Base-by-base conservation (phyloP, 2,329 filamentous ascomycete genomes). In the Cryphonectria carpinicola region DNA sequence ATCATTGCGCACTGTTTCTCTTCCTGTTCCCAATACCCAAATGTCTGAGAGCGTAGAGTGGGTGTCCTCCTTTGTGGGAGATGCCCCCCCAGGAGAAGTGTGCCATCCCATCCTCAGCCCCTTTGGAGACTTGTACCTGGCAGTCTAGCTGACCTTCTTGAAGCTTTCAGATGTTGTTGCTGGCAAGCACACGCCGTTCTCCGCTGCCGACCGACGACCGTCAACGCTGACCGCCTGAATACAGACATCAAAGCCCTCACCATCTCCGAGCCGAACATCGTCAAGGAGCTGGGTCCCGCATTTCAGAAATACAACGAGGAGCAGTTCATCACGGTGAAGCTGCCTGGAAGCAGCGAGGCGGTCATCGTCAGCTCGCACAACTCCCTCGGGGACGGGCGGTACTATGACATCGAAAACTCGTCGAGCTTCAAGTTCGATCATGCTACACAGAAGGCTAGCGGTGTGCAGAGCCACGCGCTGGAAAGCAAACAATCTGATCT, bases 251-350 rank as follows among this genome's bases (percentile, higher is more conserved):
- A 97, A 82, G 87, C 90, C 66, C 87, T 99, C 60, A 94, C 94
- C 25, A 84, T 89, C 73, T 89, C 92, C 75, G 89, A 90, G 58
- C 88, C 90, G 52, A 84, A 87, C 69, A 84, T 96, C 73, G 83
- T 95, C 69, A 84, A 89, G 72, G 90, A 92, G 74, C 91, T 98
- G 67, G 88, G 87, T 8, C 93, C 94, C 0, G 94, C 96, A 0
- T 97, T 97, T 80, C 87, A 95, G 82, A 94, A 92, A 82, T 98
- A 99, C 87, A 98, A 98, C 77, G 95, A 99, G 82, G 92, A 95
- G 81, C 96, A 99, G 82, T 92, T 98, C 81, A 84, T 90, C 65
- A 94, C 94, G 22, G 91, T 93, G 73, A 97, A 97, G 86, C 88
- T 99, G 69, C 95, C 95, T 0, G 94, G 94, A 41, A 89, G 92